Evolutionary conservation across 1,284 basidiomycete genomes (phyloP), one percentile per base, ranked within the genome.

Genomic region (Lentinula novae-zelandiae): DNA sequence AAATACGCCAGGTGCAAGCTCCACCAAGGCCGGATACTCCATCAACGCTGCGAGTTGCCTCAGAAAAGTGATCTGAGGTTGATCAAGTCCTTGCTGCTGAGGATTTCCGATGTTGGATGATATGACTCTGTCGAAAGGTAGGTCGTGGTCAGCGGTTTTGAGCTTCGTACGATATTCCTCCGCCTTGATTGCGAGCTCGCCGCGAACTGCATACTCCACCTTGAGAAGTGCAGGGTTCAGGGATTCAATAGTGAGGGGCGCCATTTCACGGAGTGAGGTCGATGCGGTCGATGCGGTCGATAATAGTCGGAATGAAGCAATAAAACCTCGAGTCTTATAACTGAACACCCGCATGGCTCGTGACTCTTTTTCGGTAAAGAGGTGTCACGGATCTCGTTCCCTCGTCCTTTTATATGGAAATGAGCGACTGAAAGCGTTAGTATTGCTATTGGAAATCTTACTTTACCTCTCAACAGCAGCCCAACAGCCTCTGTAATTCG

Each of bases 21-120:
- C 82, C 66, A 93, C 84, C 50, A 99, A 81, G 5, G 86, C 87
- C 4, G 96, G 95, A 78, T 93, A 98, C 71, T 99, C 96, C 72
- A 92, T 91, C 64, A 99, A 77, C 2, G 95, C 91, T 53, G 93
- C 91, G 66, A 90, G 93, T 87, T 99, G 96, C 63, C 96, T 83
- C 69, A 88, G 86, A 75, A 94, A 99, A 7, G 96, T 98, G 64
- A 99, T 85, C 1, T 96, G 94, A 22, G 89, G 86, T 74, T 99
- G 97, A 73, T 98, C 89, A 50, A 99, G 82, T 0, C 93, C 94
- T 71, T 90, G 90, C 76, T 98, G 96, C 76, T 99, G 96, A 0
- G 96, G 96, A 73, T 99, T 99, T 8, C 96, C 96, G 62, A 99
- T 99, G 78, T 99, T 99, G 66, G 95, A 94, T 27, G 88, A 93